Base-by-base conservation (phyloP, 306 rosid species). In the Cicer chorassanicum region DNA sequence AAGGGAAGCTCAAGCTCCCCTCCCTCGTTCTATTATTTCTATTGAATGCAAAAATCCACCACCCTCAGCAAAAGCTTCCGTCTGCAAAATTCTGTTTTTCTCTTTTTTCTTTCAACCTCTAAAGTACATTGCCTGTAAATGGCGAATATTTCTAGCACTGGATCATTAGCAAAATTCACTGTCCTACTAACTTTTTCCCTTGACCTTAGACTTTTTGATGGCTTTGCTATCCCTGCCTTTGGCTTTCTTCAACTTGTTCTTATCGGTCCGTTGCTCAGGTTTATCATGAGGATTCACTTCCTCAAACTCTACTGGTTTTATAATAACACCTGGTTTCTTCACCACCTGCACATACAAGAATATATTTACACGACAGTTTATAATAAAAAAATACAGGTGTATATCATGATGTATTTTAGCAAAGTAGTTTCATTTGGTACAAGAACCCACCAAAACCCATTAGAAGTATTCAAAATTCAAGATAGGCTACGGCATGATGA, bases 291-390 rank as follows among this genome's bases (percentile, higher is more conserved):
- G 87, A 77, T 94, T 82, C 74, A 90, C 93, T 73, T 92, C 96
- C 84, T 82, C 79, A 64, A 68, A 87, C 84, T 81, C 87, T 9
- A 94, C 69, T 9, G 99, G 97, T 64, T 82, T 88, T 74, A 92
- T 94, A 43, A 90, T 87, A 65, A 86, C 83, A 62, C 99, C 97
- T 1, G 97, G 77, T 61, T 76, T 94, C 89, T 92, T 94, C 80
- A 90, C 76, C 71, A 94, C 96, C 99, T 94, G 89, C 76, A 80
- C 18, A 76, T 36, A 68, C 18, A 65, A 53, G 6, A 55, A 15
- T 74, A 67, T 65, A 9, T 16, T 68, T 16, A 63, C 11, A 49
- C 73, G 57, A 46, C 53, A 40, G 43, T 16, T 10, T 29, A 29
- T 29, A 29, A 59, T 4, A 39, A 39, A 12, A 38, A 38, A 16